phyloP scores from a whole-genome alignment of 495 filamentous ascomycete species.

The Aspergillus sclerotiicarbonarius region DNA sequence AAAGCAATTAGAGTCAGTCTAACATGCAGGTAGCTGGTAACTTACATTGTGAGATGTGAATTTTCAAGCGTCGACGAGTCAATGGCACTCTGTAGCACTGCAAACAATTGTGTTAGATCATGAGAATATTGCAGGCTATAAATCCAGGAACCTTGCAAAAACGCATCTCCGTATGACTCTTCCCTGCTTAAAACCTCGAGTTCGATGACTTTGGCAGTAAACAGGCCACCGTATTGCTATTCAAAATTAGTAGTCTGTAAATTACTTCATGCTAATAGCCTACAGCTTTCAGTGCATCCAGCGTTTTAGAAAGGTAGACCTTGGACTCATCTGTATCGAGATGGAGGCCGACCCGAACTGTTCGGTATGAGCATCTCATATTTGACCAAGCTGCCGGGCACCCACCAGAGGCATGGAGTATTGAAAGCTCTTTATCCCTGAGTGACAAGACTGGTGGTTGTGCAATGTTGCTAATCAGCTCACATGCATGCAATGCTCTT shows the following conservation, averaged over 20 bases:
- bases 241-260: conserved; percentile 1
- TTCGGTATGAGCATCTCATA: conserved; percentile 4
- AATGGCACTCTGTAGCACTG: conserved; percentile 10
- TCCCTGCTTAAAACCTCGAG: conserved; percentile 58
- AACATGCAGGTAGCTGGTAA: not conserved
- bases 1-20: not conserved
- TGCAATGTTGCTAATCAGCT: conserved; percentile 51
- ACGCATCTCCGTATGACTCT: conserved; percentile 40
- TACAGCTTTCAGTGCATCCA: conserved; percentile 23
- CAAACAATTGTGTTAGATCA: not conserved
- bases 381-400: not conserved
- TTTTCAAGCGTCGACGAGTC: not conserved
- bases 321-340: conserved; percentile 6
- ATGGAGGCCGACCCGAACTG: conserved; percentile 26
- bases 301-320: conserved; percentile 1
- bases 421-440: conserved; percentile 60
- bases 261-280: conserved; percentile 15
- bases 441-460: conserved; percentile 48
- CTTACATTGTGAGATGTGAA: conserved; percentile 8
- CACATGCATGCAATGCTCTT: conserved; percentile 60
- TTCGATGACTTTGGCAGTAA: conserved; percentile 65
- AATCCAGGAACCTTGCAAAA: conserved; percentile 46
- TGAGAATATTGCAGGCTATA: not conserved
- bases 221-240: conserved; percentile 57
- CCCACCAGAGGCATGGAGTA: conserved; percentile 51